Percentiles rank a stretch among this genome's conserved stretches.
Evolutionary conservation across 2,329 filamentous ascomycete genomes (phyloP).

Genomic region (Monascus ruber): DNA sequence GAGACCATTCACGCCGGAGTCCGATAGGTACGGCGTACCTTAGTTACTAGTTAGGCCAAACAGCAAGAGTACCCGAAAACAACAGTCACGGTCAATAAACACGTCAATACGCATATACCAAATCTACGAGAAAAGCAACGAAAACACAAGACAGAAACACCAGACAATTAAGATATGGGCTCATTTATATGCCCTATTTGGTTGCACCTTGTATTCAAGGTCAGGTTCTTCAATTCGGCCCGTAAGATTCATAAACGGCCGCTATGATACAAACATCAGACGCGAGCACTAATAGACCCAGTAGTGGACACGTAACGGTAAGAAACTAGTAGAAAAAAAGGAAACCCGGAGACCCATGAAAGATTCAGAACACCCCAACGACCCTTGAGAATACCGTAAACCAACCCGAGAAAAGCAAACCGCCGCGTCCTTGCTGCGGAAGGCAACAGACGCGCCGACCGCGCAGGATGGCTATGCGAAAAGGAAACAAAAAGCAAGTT

Average conservation of each 20-base stretch:
- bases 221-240: not conserved
- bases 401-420: constrained; percentile 28
- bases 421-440: constrained; percentile 21
- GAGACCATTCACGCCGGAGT: too few relatives aligned
- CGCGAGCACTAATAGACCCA: constrained; percentile 28
- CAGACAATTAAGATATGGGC: too few relatives aligned
- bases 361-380: constrained; percentile 33
- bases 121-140: too few relatives aligned
- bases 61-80: too few relatives aligned
- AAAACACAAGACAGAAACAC: too few relatives aligned
- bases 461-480: constrained; percentile 21
- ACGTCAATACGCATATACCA: too few relatives aligned
- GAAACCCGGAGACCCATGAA: constrained; percentile 33
- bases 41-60: too few relatives aligned
- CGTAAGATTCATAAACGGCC: constrained; percentile 13
- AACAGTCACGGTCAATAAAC: too few relatives aligned
- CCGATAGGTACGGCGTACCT: too few relatives aligned
- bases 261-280: constrained; percentile 32
- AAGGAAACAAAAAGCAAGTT: constrained; percentile 14
- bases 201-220: not conserved
- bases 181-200: too few relatives aligned
- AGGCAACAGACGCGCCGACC: constrained; percentile 19
- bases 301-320: constrained; percentile 28
- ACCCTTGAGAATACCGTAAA: constrained; percentile 33
- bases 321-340: constrained; percentile 26